Evolutionary conservation across 129 eudicot genomes (phyloP).

Genomic region (Kitagawia praeruptora): DNA sequence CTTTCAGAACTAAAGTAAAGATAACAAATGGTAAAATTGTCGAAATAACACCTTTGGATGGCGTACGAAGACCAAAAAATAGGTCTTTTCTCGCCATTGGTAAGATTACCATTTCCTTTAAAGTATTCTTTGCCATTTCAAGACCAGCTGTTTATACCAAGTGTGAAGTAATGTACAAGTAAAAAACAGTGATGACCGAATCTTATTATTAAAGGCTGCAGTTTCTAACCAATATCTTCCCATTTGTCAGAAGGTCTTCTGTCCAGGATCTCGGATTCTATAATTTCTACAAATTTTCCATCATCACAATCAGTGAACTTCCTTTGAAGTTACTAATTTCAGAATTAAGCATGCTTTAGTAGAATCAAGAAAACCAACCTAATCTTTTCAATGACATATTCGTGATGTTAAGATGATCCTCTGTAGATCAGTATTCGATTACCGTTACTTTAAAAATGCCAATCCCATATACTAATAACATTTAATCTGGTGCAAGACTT

Average conservation of each 20-base stretch:
- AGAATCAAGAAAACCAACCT: too few relatives aligned
- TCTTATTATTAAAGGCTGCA: background rate
- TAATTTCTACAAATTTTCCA: conserved; percentile 73
- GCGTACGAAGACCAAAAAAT: conserved; percentile 87
- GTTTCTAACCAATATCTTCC: conserved; percentile 94
- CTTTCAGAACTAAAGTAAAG: background rate
- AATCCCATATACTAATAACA: too few relatives aligned
- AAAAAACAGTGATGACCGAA: background rate
- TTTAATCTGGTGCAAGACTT: too few relatives aligned
- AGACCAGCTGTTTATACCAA: conserved; percentile 71
- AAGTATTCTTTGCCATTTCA: conserved; percentile 90
- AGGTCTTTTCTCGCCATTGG: conserved; percentile 92
- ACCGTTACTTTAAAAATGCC: too few relatives aligned
- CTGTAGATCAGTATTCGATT: too few relatives aligned
- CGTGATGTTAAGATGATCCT: too few relatives aligned
- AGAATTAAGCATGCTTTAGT: too few relatives aligned
- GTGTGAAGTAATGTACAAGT: background rate
- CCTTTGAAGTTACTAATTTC: too few relatives aligned
- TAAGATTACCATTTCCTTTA: conserved; percentile 86
- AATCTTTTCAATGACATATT: too few relatives aligned
- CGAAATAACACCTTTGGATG: conserved; percentile 61
- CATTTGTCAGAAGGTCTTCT: conserved; percentile 92
- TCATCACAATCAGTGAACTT: too few relatives aligned
- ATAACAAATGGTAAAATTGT: background rate
- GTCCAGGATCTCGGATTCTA: conserved; percentile 84